Conservation (phyloP, 2,329 filamentous ascomycete species). For the Camillea tinctor region DNA sequence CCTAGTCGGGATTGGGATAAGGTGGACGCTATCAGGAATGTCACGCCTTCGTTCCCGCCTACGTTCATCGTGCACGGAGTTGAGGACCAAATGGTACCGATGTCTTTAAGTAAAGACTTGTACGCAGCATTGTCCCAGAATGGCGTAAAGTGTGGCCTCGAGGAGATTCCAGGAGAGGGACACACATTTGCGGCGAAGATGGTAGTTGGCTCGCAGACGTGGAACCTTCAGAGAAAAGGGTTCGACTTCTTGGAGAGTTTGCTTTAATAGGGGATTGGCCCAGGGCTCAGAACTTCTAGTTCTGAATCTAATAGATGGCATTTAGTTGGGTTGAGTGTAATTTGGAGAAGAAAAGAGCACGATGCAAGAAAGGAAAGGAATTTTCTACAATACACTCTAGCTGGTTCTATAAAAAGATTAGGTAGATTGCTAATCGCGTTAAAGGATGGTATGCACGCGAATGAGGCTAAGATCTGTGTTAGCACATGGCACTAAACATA, state of each 20-base stretch:
- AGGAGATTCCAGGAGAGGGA: conserved; percentile 39
- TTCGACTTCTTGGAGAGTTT: conserved; percentile 40
- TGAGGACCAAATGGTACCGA: conserved; percentile 39
- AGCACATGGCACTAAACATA: too few species aligned
- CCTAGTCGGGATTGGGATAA: conserved; percentile 23
- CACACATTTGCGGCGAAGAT: conserved; percentile 44
- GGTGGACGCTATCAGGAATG: conserved; percentile 36
- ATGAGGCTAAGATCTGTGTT: too few species aligned
- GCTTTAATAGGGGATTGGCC: neutral
- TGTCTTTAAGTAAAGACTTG: conserved; percentile 35
- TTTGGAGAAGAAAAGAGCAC: too few species aligned
- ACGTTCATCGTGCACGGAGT: conserved; percentile 43
- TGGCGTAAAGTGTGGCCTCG: conserved; percentile 36
- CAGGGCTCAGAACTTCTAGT: too few species aligned
- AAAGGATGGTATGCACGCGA: too few species aligned
- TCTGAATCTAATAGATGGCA: too few species aligned
- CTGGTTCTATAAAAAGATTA: too few species aligned
- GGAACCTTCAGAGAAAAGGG: conserved; percentile 37
- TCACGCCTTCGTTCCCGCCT: conserved; percentile 33
- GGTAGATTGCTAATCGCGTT: too few species aligned
- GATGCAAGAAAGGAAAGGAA: too few species aligned
- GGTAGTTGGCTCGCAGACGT: conserved; percentile 36
- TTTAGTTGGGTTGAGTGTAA: too few species aligned
- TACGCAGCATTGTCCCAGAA: conserved; percentile 23
- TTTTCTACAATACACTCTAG: too few species aligned